Evolutionary conservation across 345 rosid species (phyloP).

Genomic region (Moricandia moricandioides): DNA sequence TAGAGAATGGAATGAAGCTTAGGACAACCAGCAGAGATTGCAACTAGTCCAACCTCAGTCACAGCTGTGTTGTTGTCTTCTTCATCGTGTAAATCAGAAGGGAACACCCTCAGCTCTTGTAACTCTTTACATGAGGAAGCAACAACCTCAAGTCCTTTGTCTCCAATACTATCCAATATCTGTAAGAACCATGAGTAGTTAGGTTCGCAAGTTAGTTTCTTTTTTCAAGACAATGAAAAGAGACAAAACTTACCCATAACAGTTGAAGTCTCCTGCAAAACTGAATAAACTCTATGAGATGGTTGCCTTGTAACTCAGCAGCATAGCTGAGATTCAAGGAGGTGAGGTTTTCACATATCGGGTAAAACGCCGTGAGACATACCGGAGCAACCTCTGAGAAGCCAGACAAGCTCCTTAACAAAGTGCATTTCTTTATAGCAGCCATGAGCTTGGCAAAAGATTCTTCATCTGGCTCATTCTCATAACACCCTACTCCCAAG

Average conservation of each 20-base stretch:
- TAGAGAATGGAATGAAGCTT: constrained; percentile 81
- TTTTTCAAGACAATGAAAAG: neutral
- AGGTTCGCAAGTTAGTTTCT: neutral
- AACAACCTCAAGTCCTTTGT: constrained; percentile 73
- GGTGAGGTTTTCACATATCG: constrained; percentile 55
- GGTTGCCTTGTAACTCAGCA: constrained; percentile 59
- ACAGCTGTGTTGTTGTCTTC: constrained; percentile 56
- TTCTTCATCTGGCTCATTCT: constrained; percentile 63
- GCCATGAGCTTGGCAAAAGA: constrained; percentile 45
- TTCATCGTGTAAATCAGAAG: constrained; percentile 62
- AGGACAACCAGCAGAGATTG: constrained; percentile 76
- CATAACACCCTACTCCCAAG: constrained; percentile 85
- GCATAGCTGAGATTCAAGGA: constrained; percentile 88
- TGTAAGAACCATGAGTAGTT: constrained; percentile 30
- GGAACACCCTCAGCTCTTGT: constrained; percentile 88
- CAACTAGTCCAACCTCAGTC: constrained; percentile 85
- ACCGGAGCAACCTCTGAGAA: constrained; percentile 69
- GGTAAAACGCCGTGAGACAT: constrained; percentile 63
- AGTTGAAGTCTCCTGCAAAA: constrained; percentile 72
- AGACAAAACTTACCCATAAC: constrained; percentile 57
- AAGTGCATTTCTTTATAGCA: constrained; percentile 51
- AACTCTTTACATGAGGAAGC: constrained; percentile 80
- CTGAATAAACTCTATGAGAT: constrained; percentile 59
- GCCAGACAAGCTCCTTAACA: constrained; percentile 78
- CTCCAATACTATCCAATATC: constrained; percentile 93